phyloP scores from a whole-genome alignment of 192 early-diverging fungal species.

The Glomus cerebriforme region DNA sequence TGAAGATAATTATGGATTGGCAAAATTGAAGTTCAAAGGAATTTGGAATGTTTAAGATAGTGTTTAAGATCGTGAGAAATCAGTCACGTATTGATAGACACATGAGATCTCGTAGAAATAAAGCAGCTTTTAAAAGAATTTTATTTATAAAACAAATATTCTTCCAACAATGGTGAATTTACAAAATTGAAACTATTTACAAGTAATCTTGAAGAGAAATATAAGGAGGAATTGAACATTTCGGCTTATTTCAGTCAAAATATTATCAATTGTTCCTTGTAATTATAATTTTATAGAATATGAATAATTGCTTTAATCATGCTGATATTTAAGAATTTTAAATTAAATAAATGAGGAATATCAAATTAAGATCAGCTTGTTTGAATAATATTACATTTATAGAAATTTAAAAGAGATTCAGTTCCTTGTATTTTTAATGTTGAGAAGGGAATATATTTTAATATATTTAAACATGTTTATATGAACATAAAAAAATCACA shows the following conservation, averaged over 20 bases:
- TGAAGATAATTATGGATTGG: background rate
- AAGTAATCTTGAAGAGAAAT: background rate
- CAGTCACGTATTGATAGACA: background rate
- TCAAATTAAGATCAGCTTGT: background rate
- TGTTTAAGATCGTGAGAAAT: background rate
- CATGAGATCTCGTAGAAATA: background rate
- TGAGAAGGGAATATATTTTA: too few relatives aligned
- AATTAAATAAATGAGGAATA: background rate
- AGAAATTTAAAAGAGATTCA: background rate
- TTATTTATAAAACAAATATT: background rate
- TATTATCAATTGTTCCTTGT: background rate
- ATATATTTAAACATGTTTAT: too few relatives aligned
- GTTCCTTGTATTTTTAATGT: too few relatives aligned
- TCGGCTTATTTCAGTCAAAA: background rate
- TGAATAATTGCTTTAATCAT: background rate
- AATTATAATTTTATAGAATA: background rate
- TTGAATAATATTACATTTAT: background rate
- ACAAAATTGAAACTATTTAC: background rate
- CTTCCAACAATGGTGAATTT: background rate
- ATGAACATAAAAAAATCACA: too few relatives aligned
- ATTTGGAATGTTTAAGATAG: background rate
- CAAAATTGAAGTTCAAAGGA: background rate
- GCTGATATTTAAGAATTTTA: background rate
- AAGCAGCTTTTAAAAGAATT: background rate
- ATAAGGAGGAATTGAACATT: background rate